Percentiles rank a stretch among this genome's conserved stretches.
Evolutionary conservation across 2,329 filamentous ascomycete genomes (phyloP).

Genomic region (Fonsecaea pedrosoi): DNA sequence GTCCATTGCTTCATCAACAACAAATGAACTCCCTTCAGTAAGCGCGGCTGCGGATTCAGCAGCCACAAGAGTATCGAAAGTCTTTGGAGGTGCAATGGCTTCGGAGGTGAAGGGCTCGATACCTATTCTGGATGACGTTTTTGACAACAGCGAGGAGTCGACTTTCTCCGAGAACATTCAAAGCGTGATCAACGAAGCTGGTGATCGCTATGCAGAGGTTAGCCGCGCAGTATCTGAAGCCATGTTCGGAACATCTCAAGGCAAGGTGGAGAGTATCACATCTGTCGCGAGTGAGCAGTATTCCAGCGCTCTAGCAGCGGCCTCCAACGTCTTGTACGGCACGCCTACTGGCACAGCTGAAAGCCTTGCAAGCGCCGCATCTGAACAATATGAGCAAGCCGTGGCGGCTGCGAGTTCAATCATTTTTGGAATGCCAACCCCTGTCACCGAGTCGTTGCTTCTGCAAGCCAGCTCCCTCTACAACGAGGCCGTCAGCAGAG

Average conservation of each 20-base stretch:
- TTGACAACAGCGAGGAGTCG: conserved; percentile 55
- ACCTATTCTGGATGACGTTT: conserved; percentile 58
- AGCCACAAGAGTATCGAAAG: conserved; percentile 25
- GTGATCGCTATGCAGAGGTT: conserved; percentile 60
- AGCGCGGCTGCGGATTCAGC: conserved; percentile 23
- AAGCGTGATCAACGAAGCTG: conserved; percentile 58
- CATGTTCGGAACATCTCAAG: conserved; percentile 56
- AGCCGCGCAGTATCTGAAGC: conserved; percentile 65
- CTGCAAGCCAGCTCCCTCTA: conserved; percentile 59
- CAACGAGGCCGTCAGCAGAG: conserved; percentile 68
- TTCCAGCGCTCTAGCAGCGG: conserved; percentile 62
- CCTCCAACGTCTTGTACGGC: conserved; percentile 63
- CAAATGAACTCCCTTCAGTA: conserved; percentile 13
- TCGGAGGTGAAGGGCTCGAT: conserved; percentile 56
- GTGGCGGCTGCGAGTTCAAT: conserved; percentile 65
- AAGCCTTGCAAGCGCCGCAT: conserved; percentile 58
- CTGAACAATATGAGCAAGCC: conserved; percentile 63
- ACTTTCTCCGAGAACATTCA: conserved; percentile 60
- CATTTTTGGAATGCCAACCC: conserved; percentile 57
- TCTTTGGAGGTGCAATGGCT: conserved; percentile 52
- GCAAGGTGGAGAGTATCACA: conserved; percentile 57
- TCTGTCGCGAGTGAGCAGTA: conserved; percentile 65
- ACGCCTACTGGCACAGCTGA: conserved; percentile 51
- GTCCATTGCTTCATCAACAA: conserved; percentile 20
- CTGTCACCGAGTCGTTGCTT: conserved; percentile 53